Conservation (phyloP, 495 filamentous ascomycete genomes). For the Neurospora tetrasperma region DNA sequence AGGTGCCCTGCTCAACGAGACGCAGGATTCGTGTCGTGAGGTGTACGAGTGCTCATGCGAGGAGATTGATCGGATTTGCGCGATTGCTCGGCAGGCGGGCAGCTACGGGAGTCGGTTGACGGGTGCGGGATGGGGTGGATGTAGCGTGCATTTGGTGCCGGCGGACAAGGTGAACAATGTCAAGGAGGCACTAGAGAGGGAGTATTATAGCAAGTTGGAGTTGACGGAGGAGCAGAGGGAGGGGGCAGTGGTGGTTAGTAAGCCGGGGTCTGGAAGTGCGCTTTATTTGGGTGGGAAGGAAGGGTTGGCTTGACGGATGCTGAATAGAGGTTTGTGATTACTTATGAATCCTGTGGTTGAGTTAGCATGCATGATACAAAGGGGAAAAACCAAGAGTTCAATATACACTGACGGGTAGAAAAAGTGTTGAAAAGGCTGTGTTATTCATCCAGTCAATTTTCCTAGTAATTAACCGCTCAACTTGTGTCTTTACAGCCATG, state of each 20-base stretch:
- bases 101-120: slow-evolving; percentile 81
- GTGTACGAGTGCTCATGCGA: slow-evolving; percentile 83
- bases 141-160: slow-evolving; percentile 85
- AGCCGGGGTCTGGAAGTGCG: slow-evolving; percentile 64
- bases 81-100: slow-evolving; percentile 65
- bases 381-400: not conserved
- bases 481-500: not conserved
- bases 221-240: slow-evolving; percentile 63
- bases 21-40: slow-evolving; percentile 74
- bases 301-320: slow-evolving; percentile 3
- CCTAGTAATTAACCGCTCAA: not conserved
- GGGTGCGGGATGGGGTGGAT: slow-evolving; percentile 95
- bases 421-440: not conserved
- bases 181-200: slow-evolving; percentile 59
- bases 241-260: slow-evolving; percentile 79
- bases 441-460: not conserved
- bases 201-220: slow-evolving; percentile 75
- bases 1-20: slow-evolving; percentile 81
- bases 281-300: slow-evolving; percentile 30
- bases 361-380: not conserved
- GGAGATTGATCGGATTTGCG: slow-evolving; percentile 80
- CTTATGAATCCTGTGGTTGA: not conserved
- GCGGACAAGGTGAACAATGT: slow-evolving; percentile 77
- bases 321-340: not conserved
- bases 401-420: not conserved